Conservation (phyloP, 768 basidiomycete species). For the Suillus alpinus region DNA sequence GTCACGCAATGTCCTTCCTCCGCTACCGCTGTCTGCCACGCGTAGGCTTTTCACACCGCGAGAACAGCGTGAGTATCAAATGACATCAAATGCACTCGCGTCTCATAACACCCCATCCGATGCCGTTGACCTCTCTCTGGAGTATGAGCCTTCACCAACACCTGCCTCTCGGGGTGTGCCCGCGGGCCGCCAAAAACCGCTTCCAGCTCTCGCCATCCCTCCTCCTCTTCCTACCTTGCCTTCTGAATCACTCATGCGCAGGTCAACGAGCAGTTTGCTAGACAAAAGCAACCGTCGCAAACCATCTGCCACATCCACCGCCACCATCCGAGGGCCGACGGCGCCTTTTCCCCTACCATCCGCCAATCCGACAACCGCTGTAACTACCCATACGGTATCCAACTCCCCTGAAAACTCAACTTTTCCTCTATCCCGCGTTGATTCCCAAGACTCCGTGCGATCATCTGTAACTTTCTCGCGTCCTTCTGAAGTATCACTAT, state of each 20-base stretch:
- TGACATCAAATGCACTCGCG: constrained; percentile 7
- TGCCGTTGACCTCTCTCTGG: constrained; percentile 29
- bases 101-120: constrained; percentile 21
- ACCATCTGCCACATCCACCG: constrained; percentile 40
- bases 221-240: constrained; percentile 59
- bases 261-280: constrained; percentile 13
- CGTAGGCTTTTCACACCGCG: constrained; percentile 58
- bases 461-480: constrained; percentile 64
- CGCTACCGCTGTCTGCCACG: constrained; percentile 31
- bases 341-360: constrained; percentile 50
- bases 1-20: constrained; percentile 19
- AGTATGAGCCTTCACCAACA: constrained; percentile 47
- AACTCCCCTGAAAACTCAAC: constrained; percentile 36
- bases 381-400: constrained; percentile 65
- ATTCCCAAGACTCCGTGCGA: constrained; percentile 44
- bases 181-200: constrained; percentile 41
- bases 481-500: constrained; percentile 52
- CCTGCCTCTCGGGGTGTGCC: constrained; percentile 35
- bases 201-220: constrained; percentile 53
- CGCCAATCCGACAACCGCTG: constrained; percentile 61
- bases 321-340: constrained; percentile 43
- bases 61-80: constrained; percentile 49
- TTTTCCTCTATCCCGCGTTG: constrained; percentile 38
- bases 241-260: constrained; percentile 46
- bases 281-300: constrained; percentile 38